phyloP scores from a whole-genome alignment of 169 alveolate genomes.

The Plasmodium malariae region DNA sequence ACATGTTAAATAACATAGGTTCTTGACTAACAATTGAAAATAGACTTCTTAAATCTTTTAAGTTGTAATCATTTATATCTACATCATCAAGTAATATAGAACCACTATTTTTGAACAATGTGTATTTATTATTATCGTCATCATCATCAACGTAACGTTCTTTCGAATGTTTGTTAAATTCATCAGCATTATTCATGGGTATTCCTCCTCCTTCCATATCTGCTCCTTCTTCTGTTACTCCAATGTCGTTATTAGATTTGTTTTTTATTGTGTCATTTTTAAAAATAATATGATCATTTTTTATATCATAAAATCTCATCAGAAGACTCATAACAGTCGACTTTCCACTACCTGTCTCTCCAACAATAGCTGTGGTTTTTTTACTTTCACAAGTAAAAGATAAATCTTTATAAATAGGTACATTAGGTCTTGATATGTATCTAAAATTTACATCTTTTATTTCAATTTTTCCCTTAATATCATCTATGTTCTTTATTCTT shows the following conservation, averaged over 20 bases:
- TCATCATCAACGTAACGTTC: not conserved
- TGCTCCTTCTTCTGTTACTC: not conserved
- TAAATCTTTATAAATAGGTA: slow-evolving; percentile 70
- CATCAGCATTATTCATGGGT: slow-evolving; percentile 5
- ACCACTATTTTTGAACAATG: slow-evolving; percentile 81
- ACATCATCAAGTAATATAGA: slow-evolving; percentile 89
- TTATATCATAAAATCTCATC: slow-evolving; percentile 90
- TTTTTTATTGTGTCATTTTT: slow-evolving; percentile 45
- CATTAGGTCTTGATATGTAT: slow-evolving; percentile 64
- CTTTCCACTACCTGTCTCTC: slow-evolving; percentile 96
- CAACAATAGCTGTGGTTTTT: slow-evolving; percentile 92
- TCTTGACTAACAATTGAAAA: slow-evolving; percentile 90
- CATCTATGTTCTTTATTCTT: slow-evolving; percentile 28
- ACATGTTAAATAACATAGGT: slow-evolving; percentile 93
- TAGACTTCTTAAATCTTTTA: slow-evolving; percentile 68
- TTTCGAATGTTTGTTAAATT: not conserved
- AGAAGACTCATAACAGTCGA: slow-evolving; percentile 92
- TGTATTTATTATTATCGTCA: slow-evolving; percentile 10
- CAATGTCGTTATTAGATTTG: not conserved
- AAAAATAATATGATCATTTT: slow-evolving; percentile 83
- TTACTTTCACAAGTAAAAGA: slow-evolving; percentile 76
- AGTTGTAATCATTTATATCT: slow-evolving; percentile 88
- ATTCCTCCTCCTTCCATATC: too few species aligned
- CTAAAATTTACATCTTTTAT: slow-evolving; percentile 50
- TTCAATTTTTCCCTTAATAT: slow-evolving; percentile 46